Evolutionary conservation across 2,329 filamentous ascomycete species (phyloP), one percentile per base, ranked within the genome.

Genomic region (Ramularia collo-cygni): DNA sequence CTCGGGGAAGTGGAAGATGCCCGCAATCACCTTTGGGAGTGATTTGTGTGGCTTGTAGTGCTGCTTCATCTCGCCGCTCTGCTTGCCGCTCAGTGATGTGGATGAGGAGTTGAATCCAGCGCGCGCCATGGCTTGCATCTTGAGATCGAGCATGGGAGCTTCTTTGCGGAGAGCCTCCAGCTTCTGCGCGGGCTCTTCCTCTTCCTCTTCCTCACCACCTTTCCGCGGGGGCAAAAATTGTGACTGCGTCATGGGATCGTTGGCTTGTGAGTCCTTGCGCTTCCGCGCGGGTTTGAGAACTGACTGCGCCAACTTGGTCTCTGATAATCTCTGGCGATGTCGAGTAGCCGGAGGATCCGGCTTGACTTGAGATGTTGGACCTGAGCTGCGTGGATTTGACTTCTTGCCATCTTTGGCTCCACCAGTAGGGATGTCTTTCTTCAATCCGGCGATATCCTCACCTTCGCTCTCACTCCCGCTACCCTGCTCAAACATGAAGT

Each of bases 1-100:
- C 27, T 77, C 71, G 18, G 87, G 79, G 51, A 95, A 92, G 35
- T 82, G 76, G 57, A 94, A 95, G 47, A 94, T 93, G n/a, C 60
- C 52, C 2, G 56, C 56, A 12, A 61, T 42, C 14, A 53, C 51
- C 14, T 46, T 28, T n/a, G 52, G 40, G 8, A 55, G 28, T 13
- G 48, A 38, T 17, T 38, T 40, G 14, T 35, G n/a, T 12, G 24
- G 14, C 18, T 37, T 38, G 4, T 29, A 29, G 21, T 28, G 31
- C n/a, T 18, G 28, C 16, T 30, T 42, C 29, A 45, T 51, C 51
- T 41, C 57, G 44, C 24, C 47, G 46, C 36, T 52, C 35, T 41
- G 44, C 33, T 47, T 35, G 40, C 51, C 18, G 43, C 33, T 53
- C 31, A 38, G 54, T 35, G 28, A 53, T 39, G 38, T 52, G 24